Evolutionary conservation across 768 basidiomycete species (phyloP).

Genomic region (Chalciporus chontae): DNA sequence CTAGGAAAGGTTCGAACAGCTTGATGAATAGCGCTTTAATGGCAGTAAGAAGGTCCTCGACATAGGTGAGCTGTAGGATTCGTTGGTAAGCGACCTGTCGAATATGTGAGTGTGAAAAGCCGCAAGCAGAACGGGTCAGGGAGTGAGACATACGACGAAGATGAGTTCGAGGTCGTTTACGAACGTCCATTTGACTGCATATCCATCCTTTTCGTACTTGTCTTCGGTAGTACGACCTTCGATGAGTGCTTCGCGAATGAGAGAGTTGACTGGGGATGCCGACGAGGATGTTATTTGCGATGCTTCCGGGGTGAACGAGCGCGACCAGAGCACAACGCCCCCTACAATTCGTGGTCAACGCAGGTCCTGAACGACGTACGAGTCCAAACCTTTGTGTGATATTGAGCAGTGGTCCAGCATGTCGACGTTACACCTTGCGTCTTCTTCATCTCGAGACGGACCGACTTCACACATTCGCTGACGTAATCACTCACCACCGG

Average conservation of each 20-base stretch:
- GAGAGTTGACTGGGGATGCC: constrained; percentile 80
- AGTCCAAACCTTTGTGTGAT: constrained; percentile 75
- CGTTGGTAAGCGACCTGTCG: constrained; percentile 91
- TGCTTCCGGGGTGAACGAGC: constrained; percentile 89
- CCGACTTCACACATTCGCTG: not conserved
- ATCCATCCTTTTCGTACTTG: constrained; percentile 91
- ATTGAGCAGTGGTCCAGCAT: constrained; percentile 98
- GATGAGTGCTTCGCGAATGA: constrained; percentile 88
- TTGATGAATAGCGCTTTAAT: constrained; percentile 85
- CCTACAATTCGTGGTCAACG: constrained; percentile 43
- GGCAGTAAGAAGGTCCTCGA: constrained; percentile 79
- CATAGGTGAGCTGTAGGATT: constrained; percentile 90
- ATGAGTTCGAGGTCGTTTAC: constrained; percentile 95
- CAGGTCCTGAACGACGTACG: not conserved
- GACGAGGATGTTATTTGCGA: constrained; percentile 64
- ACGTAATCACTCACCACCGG: constrained; percentile 9
- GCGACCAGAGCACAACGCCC: constrained; percentile 91
- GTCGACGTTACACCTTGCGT: not conserved
- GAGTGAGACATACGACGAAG: constrained; percentile 71
- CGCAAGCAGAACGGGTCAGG: not conserved
- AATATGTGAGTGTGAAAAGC: not conserved
- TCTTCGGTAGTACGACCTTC: constrained; percentile 82
- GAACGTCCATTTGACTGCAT: constrained; percentile 91
- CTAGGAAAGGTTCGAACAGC: constrained; percentile 79
- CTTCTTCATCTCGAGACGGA: not conserved